These are phyloP conservation scores for Mucor irregularis DNA, from an alignment of 371 early-diverging fungal species.

Conservation along the genomic window DNA sequence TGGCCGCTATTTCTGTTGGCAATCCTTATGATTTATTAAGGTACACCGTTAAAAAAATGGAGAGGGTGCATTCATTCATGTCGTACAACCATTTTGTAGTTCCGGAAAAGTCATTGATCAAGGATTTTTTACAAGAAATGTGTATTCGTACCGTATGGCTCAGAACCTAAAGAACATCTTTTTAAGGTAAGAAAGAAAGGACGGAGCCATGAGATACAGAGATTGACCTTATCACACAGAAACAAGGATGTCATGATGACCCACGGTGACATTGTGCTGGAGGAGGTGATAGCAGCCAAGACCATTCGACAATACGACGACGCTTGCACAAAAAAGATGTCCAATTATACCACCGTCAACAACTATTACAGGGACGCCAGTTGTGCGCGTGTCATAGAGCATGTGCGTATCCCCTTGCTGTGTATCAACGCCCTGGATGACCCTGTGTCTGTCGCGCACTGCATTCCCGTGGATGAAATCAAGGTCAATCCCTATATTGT, in stretches of 20 bases:
- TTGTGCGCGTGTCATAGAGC: constrained; percentile 70
- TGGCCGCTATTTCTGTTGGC: constrained; percentile 72
- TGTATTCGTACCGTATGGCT: constrained; percentile 74
- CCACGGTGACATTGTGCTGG: constrained; percentile 52
- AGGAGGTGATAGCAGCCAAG: constrained; percentile 48
- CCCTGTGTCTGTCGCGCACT: constrained; percentile 74
- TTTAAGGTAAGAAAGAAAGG: constrained; percentile 36
- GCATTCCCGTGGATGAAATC: constrained; percentile 79
- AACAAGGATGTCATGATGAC: constrained; percentile 62
- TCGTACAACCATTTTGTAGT: constrained; percentile 17
- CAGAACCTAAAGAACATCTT: constrained; percentile 66
- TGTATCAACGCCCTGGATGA: constrained; percentile 91
- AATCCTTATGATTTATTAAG: constrained; percentile 76
- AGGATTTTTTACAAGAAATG: constrained; percentile 53
- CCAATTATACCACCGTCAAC: constrained; percentile 73
- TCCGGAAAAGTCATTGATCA: constrained; percentile 43
- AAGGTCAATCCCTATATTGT: constrained; percentile 79
- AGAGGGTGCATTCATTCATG: background rate
- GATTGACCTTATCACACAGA: constrained; percentile 10
- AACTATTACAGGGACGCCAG: constrained; percentile 87
- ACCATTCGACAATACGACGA: constrained; percentile 83
- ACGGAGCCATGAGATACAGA: no score
- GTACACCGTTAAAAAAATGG: constrained; percentile 27
- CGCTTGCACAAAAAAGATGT: constrained; percentile 66
- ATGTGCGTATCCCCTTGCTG: constrained; percentile 76